Conservation (phyloP, 768 basidiomycete genomes). For the Dacryopinax spathularia region DNA sequence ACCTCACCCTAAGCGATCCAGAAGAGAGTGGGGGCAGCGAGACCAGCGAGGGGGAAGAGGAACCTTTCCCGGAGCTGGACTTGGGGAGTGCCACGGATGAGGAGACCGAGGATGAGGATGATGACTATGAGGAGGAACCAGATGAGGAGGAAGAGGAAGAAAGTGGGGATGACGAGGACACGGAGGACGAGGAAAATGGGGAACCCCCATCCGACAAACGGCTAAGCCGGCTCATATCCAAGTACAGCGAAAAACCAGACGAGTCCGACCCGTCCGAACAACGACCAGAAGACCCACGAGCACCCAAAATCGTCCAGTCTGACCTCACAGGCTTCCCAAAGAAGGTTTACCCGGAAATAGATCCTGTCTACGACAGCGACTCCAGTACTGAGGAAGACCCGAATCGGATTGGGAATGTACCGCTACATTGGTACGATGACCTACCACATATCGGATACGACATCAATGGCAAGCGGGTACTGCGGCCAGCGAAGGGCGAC, state of each 20-base stretch:
- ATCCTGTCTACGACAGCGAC: conserved; percentile 81
- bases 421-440: conserved; percentile 99
- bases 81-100: conserved; percentile 23
- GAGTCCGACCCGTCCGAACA: conserved; percentile 14
- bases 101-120: conserved; percentile 16
- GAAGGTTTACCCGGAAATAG: conserved; percentile 74
- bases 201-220: background rate
- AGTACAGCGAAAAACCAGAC: conserved; percentile 16
- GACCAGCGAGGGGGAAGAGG: conserved; percentile 45
- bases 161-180: conserved; percentile 25
- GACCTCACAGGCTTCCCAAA: conserved; percentile 74
- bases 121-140: conserved; percentile 24
- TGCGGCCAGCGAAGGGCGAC: conserved; percentile 88
- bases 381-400: conserved; percentile 88
- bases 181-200: conserved; percentile 36
- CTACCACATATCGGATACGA: conserved; percentile 97
- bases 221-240: conserved; percentile 10
- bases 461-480: conserved; percentile 83
- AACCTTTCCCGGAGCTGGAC: conserved; percentile 56
- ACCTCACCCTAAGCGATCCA: background rate
- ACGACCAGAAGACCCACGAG: conserved; percentile 32
- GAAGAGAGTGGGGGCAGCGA: conserved; percentile 15
- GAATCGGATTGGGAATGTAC: conserved; percentile 90
- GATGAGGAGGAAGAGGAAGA: conserved; percentile 26
- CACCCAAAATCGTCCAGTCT: conserved; percentile 55